phyloP scores from a whole-genome alignment of 1,139 yeast species.

The Starmera stellimalicola region DNA sequence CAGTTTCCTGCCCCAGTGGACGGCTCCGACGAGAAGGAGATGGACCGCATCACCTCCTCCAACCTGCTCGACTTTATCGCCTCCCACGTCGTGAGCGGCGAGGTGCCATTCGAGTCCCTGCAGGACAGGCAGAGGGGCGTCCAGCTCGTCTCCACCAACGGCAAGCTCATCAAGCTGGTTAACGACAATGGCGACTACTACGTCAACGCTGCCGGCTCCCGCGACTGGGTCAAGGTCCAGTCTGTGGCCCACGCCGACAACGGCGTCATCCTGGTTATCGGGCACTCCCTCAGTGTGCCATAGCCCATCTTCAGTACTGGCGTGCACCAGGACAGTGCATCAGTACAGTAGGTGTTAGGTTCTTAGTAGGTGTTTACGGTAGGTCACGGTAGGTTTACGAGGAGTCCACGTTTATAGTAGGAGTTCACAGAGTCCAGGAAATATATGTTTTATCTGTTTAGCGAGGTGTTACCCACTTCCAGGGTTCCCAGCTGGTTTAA shows the following conservation, averaged over 20 bases:
- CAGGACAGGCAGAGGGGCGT: constrained; percentile 20
- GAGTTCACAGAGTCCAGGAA: too few relatives aligned
- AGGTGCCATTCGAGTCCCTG: constrained; percentile 18
- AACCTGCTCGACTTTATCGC: constrained; percentile 44
- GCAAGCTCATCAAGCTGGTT: constrained; percentile 33
- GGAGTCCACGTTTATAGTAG: too few relatives aligned
- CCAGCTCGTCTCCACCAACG: constrained; percentile 30
- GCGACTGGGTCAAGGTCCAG: constrained; percentile 28
- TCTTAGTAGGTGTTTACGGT: not conserved
- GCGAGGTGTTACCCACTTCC: too few relatives aligned
- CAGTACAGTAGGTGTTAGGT: not conserved
- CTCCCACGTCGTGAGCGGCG: constrained; percentile 38
- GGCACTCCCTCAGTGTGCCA: constrained; percentile 26
- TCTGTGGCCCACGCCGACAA: constrained; percentile 41
- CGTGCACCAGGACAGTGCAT: too few relatives aligned
- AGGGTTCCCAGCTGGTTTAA: too few relatives aligned
- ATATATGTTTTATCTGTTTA: too few relatives aligned
- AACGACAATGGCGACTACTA: constrained; percentile 32
- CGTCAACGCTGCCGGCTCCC: constrained; percentile 28
- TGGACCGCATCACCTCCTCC: constrained; percentile 32
- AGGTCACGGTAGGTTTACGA: too few relatives aligned
- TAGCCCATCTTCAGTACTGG: too few relatives aligned
- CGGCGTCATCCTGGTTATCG: constrained; percentile 48
- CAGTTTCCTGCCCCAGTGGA: constrained; percentile 46
- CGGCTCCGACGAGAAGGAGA: constrained; percentile 27